Evolutionary conservation across 2,329 filamentous ascomycete species (phyloP), one percentile per base, ranked within the genome.

Genomic region (Aurifilum marmelostoma): DNA sequence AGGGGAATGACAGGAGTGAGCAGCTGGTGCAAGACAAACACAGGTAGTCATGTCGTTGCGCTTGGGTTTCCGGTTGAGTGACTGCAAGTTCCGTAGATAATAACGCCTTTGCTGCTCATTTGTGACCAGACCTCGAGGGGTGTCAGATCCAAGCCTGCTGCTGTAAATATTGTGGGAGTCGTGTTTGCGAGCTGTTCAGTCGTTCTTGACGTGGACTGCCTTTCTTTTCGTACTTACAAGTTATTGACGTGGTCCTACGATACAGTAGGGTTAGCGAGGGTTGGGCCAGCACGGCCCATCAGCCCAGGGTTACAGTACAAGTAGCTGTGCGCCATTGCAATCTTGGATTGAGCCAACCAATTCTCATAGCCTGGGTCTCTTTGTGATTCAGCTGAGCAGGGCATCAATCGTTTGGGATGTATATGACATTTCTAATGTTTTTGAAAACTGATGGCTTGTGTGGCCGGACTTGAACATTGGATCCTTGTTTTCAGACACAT

Each of bases 21-120:
- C 29, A 27, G 43, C 27, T 47, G 21, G 50, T 65, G 32, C 32
- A 39, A 16, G 24, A 29, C 4, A 12, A 47, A 50, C 27, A 37
- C 50, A 24, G 47, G 62, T 29, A 27, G 32, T 65, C 63, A 65
- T 65, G 34, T 56, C 47, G 50, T 39, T 34, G n/a, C 32, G 61
- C 24, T 32, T 27, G 16, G 9, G 8, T n/a, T 11, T 32, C 43
- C 56, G 34, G 34, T n/a, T 11, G 21, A 21, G 12, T 8, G n/a
- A 21, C 11, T 14, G 29, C 56, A n/a, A 18, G 24, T 37, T 11
- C 27, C 16, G 37, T 24, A 18, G 8, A 32, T 34, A 2, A 4
- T 29, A 24, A 50, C 6, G n/a, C 7, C 2, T 4, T 5, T 56
- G 0, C n/a, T 52, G 39, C 24, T 29, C 9, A 2, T 11, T 43